These are phyloP conservation scores for Pulchroboletus neoregius DNA, from an alignment of 1,284 basidiomycete species.

Conservation along the genomic window DNA sequence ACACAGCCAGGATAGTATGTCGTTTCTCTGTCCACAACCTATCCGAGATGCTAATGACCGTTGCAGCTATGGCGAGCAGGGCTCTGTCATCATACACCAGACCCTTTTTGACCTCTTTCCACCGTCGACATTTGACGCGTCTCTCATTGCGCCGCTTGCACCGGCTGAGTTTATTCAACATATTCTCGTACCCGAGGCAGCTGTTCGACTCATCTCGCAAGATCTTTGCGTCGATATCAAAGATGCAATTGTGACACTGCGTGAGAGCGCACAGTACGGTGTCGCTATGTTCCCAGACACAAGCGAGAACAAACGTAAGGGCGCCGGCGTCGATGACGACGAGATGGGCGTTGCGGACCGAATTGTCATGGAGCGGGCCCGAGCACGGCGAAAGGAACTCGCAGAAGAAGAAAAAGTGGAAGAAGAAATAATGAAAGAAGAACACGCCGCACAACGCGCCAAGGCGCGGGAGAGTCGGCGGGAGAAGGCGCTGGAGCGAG, in stretches of 20 bases:
- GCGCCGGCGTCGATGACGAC: constrained; percentile 31
- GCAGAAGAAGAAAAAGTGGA: constrained; percentile 53
- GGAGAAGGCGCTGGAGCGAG: constrained; percentile 21
- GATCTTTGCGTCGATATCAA: constrained; percentile 49
- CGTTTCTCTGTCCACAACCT: constrained; percentile 7
- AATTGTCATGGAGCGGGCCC: constrained; percentile 65
- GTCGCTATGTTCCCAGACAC: constrained; percentile 73
- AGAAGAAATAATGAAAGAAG: constrained; percentile 33
- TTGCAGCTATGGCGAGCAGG: constrained; percentile 73
- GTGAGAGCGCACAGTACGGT: constrained; percentile 72
- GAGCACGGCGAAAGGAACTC: constrained; percentile 55
- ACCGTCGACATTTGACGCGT: constrained; percentile 48
- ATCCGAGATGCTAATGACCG: neutral
- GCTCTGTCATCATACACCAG: constrained; percentile 72
- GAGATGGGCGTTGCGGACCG: constrained; percentile 48
- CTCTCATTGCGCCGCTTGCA: constrained; percentile 55
- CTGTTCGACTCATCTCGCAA: constrained; percentile 65
- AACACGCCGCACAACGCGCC: constrained; percentile 27
- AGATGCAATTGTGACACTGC: constrained; percentile 55
- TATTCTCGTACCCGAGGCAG: constrained; percentile 73
- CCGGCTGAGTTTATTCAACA: constrained; percentile 68
- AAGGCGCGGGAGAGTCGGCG: constrained; percentile 27
- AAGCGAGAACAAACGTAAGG: constrained; percentile 43
- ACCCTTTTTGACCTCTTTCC: constrained; percentile 73
- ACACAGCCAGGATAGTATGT: constrained; percentile 80